Evolutionary conservation across 495 filamentous ascomycete genomes (phyloP), one percentile per base, ranked within the genome.

Genomic region (Pseudomonodictys pantanalensis): DNA sequence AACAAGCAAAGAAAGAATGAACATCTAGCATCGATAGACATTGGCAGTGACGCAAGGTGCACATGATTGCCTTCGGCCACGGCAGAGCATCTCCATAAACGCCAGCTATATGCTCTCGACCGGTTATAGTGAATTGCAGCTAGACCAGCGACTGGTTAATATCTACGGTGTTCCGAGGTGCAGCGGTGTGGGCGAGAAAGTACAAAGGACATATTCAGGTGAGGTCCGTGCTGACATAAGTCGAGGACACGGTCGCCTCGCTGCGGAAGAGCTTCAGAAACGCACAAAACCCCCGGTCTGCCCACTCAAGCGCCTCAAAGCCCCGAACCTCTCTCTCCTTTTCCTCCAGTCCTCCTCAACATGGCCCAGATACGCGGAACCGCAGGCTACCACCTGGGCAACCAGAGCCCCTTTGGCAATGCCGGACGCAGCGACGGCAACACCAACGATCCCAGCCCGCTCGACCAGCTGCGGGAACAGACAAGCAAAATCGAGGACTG

Each of bases 291-390:
- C 61, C 48, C 61, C 48, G 61, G 54, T 58, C 24, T 32, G 29
- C 41, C 54, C 54, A 54, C 33, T 52, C 64, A 43, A 28, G n/a
- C 50, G 35, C 46, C 49, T 48, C 38, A 41, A 41, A 12, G 15
- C 18, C 22, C 46, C 17, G 44, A 42, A 24, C 17, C 25, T 25
- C 32, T 33, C 46, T 48, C 51, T 35, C 11, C 32, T 44, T 15
- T 20, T 53, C 45, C 52, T 58, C 52, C 42, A 48, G 51, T 25
- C 23, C 28, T 28, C 24, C 29, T 25, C 26, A 75, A 65, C 67
- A 97, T 96, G 92, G 87, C 92, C 74, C 92, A 96, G 76, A 93
- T 97, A 75, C 83, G 92, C 80, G 93, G 92, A 73, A 95, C 90
- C 62, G 92, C 92, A 65, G 89, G 89, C 74, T 98, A 97, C 76